Percentiles rank a stretch among this genome's conserved stretches.
These are phyloP conservation scores for Senna tora DNA, from an alignment of 306 rosid species.

Conservation along the genomic window DNA sequence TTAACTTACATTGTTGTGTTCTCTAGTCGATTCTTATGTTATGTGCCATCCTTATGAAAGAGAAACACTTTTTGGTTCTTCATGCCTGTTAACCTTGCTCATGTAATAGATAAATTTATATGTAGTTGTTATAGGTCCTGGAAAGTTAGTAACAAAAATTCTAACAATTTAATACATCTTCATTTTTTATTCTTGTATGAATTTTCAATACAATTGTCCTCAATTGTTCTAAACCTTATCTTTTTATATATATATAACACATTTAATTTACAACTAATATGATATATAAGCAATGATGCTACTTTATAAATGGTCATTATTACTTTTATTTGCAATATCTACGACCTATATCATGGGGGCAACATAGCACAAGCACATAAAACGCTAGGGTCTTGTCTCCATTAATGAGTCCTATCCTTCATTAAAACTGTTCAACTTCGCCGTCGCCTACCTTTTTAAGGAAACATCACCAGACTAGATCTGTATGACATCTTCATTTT, in stretches of 20 bases:
- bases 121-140: no score
- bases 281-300: neutral
- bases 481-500: slow-evolving; percentile 10
- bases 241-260: neutral
- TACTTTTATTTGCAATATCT: neutral
- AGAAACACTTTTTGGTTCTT: slow-evolving; percentile 8
- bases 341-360: neutral
- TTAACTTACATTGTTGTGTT: neutral
- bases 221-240: neutral
- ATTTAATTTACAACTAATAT: neutral
- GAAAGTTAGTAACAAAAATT: no score
- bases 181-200: neutral
- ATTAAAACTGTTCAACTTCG: neutral
- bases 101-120: no score
- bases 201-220: neutral
- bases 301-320: neutral
- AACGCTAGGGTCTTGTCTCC: neutral
- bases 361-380: neutral
- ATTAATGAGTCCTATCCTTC: neutral
- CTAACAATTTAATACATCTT: no score
- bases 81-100: slow-evolving; percentile 20
- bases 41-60: slow-evolving; percentile 7
- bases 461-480: neutral
- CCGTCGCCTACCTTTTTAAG: neutral
- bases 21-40: slow-evolving; percentile 5